A percentile compares a stretch with the other conserved stretches of the same genome.
These are phyloP conservation scores for Hysterangium stoloniferum DNA, from an alignment of 768 basidiomycete genomes.

Conservation along the genomic window DNA sequence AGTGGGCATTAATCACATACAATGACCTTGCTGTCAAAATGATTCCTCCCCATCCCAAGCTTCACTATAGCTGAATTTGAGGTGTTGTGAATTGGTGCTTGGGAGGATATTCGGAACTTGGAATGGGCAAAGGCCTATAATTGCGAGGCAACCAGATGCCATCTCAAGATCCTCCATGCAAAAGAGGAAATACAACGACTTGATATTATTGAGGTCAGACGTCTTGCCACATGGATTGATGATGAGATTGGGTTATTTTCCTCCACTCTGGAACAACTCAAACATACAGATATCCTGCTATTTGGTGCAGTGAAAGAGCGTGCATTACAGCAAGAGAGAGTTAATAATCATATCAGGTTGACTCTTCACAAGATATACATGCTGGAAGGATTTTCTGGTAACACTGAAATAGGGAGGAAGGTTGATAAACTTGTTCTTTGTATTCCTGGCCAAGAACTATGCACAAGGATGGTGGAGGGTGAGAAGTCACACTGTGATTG, in stretches of 20 bases:
- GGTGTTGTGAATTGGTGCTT: conserved; percentile 18
- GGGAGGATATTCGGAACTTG: conserved; percentile 21
- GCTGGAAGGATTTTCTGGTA: neutral
- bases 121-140: conserved; percentile 34
- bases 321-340: neutral
- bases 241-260: conserved; percentile 16
- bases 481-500: too few species aligned
- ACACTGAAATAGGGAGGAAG: neutral
- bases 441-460: too few species aligned
- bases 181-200: conserved; percentile 25
- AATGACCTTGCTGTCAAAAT: conserved; percentile 21
- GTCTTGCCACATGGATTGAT: conserved; percentile 20
- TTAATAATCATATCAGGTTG: neutral
- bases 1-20: conserved; percentile 24
- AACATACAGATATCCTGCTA: neutral
- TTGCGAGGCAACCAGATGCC: conserved; percentile 20
- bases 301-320: neutral
- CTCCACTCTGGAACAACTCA: too few species aligned
- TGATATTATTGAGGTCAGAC: conserved; percentile 27
- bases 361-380: neutral
- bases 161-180: conserved; percentile 25
- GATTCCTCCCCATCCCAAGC: conserved; percentile 13
- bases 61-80: conserved; percentile 17
- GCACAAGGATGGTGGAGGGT: too few species aligned
- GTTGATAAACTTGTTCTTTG: too few species aligned